A percentile compares a stretch with the other conserved stretches of the same genome.
Conservation (phyloP, 768 basidiomycete species). For the Pleurotus tuoliensis region DNA sequence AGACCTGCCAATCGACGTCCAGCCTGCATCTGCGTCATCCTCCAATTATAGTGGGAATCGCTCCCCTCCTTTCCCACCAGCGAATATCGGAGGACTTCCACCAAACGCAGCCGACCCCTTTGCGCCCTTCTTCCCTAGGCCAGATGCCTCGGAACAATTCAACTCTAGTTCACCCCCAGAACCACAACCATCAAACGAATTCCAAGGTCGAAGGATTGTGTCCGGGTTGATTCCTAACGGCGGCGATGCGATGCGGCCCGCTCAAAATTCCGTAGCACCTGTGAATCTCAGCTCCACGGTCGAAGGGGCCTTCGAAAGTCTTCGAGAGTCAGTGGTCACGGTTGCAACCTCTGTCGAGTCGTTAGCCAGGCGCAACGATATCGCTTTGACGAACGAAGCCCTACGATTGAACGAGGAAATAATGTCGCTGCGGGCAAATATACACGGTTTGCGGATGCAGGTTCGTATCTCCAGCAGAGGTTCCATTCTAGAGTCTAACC, state of each 20-base stretch:
- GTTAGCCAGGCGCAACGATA: conserved; percentile 57
- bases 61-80: background rate
- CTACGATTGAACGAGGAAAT: conserved; percentile 73
- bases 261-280: conserved; percentile 45
- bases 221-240: conserved; percentile 9
- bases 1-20: background rate
- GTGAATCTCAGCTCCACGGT: conserved; percentile 58
- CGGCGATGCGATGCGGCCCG: conserved; percentile 9
- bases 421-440: conserved; percentile 58
- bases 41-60: background rate
- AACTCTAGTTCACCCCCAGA: conserved; percentile 11
- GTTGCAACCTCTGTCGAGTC: conserved; percentile 61
- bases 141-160: conserved; percentile 8
- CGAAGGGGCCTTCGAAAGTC: conserved; percentile 53
- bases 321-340: conserved; percentile 57
- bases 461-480: conserved; percentile 29
- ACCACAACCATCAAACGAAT: conserved; percentile 15
- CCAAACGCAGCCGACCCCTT: conserved; percentile 10
- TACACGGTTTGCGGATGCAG: conserved; percentile 81
- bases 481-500: conserved; percentile 4
- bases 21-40: background rate
- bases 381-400: conserved; percentile 67
- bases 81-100: background rate
- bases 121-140: conserved; percentile 17
- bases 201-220: conserved; percentile 7